Base-by-base conservation (phyloP, 768 basidiomycete species). In the Amanita pallidorosea region DNA sequence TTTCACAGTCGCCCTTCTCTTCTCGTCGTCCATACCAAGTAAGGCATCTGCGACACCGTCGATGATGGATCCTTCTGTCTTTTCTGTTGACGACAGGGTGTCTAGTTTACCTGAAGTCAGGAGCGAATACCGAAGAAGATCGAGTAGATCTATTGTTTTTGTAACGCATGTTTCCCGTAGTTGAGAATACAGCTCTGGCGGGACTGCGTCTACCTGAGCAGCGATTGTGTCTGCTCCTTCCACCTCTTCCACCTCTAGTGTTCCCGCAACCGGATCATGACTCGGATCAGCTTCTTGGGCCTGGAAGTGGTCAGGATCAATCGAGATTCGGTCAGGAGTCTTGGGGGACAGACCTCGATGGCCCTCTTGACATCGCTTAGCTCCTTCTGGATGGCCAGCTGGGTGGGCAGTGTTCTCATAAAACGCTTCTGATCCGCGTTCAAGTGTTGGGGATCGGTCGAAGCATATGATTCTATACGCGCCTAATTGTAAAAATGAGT, bases 381-480 rank as follows among this genome's bases (percentile, higher is more conserved):
- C 58, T 94, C 92, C 60, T 88, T 89, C 56, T 82, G 76, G 36
- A 82, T 72, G 8, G 82, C 86, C 60, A 93, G 89, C 17, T 94
- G 70, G 5, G 74, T 71, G 9, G 91, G 77, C 40, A 95, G 78
- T 15, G 77, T 81, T 56, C 79, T 85, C 47, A 93, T 58, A 2
- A 76, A 72, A 31, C 82, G 79, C 56, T 76, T 85, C 68, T 96
- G 92, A 66, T 95, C 93, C 37, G 91, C 88, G 55, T 95, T 89
- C 48, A 94, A 75, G 59, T 84, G 84, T 49, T 82, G 80, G 3
- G 74, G 64, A 23, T 81, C 80, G 17, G 76, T 83, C 2, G 79
- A 58, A 29, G 84, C 76, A 63, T 95, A 93, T 9, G 70, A 66
- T 44, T 81, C 70, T 71, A 89, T 79, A 55, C 91, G 80, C 54